Evolutionary conservation across 345 rosid species (phyloP), one percentile per base, ranked within the genome.

Genomic region (Eucalyptus curtisii): DNA sequence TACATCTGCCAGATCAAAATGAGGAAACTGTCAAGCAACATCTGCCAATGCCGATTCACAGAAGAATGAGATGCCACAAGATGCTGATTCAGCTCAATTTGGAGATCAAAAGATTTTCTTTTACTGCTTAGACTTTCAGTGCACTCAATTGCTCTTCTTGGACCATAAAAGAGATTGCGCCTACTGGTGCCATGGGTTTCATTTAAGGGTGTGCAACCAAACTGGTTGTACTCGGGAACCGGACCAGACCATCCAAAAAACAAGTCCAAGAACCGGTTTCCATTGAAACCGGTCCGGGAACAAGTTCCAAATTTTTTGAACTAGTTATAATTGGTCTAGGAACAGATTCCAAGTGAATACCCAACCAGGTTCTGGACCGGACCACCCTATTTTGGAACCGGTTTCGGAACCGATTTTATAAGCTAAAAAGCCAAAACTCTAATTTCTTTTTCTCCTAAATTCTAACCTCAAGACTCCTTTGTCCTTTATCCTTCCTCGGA

Each of bases 221-320:
- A 52, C 57, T 10, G 4, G 4, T 52, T 52, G 9, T 52, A 19
- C 55, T 19, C 10, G 4, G 24, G 1, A 52, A 52, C 4, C 0
- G 0, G 10, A 52, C 55, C 0, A 1, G 55, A 52, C 24, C 0
- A 0, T 52, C 10, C 2, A 0, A 52, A 52, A 52, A 52, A 7
- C 24, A 52, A 52, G 55, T 52, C 55, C 55, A 52, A 0, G 10
- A 3, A 52, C 22, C 2, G 2, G 24, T 52, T 52, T 52, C 57
- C 24, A 52, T 52, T 2, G 57, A 52, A 52, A 52, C 57, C 25
- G 5, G 10, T 52, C 25, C 2, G 0, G 25, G 25, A 52, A 52
- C 57, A 52, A 52, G 57, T 52, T 52, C 25, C 57, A 52, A 2
- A 7, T 52, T 52, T 52, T 20, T 52, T 52, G 5, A 52, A 52